These are phyloP conservation scores for Solanum dulcamara DNA, from an alignment of 257 asterid genomes.

Conservation along the genomic window DNA sequence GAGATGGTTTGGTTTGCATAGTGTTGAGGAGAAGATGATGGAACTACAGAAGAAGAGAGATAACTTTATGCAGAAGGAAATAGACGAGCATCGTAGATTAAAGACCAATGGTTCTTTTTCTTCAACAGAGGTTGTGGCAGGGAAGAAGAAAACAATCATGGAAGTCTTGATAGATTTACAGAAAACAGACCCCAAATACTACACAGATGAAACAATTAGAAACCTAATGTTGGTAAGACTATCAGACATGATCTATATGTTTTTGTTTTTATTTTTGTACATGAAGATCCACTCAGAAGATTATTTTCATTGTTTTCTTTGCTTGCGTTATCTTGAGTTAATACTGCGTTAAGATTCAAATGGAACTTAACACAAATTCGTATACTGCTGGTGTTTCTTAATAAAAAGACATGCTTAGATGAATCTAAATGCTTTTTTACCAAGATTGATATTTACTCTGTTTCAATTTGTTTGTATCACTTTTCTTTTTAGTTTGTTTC, in stretches of 20 bases:
- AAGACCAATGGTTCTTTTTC: neutral
- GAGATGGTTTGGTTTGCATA: conserved; percentile 42
- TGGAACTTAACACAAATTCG: neutral
- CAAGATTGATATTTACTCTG: neutral
- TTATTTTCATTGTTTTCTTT: neutral
- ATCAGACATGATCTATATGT: neutral
- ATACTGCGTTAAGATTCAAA: neutral
- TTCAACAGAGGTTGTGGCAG: neutral
- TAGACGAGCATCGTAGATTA: conserved; percentile 27
- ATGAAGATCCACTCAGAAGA: neutral
- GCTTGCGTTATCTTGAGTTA: neutral
- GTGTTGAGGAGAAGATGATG: conserved; percentile 25
- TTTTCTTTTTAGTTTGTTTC: neutral
- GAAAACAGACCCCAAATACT: conserved; percentile 28
- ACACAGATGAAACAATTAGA: conserved; percentile 39
- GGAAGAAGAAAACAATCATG: conserved; percentile 23
- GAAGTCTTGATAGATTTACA: conserved; percentile 39
- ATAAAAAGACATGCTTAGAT: neutral
- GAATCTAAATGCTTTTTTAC: neutral
- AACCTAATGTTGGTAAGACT: conserved; percentile 19
- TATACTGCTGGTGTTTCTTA: neutral
- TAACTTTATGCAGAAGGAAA: conserved; percentile 33
- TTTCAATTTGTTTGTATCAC: neutral
- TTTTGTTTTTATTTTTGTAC: neutral
- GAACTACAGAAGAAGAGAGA: conserved; percentile 31